Conservation (phyloP, 352 stramenopile genomes). For the Phytophthora syringae region DNA sequence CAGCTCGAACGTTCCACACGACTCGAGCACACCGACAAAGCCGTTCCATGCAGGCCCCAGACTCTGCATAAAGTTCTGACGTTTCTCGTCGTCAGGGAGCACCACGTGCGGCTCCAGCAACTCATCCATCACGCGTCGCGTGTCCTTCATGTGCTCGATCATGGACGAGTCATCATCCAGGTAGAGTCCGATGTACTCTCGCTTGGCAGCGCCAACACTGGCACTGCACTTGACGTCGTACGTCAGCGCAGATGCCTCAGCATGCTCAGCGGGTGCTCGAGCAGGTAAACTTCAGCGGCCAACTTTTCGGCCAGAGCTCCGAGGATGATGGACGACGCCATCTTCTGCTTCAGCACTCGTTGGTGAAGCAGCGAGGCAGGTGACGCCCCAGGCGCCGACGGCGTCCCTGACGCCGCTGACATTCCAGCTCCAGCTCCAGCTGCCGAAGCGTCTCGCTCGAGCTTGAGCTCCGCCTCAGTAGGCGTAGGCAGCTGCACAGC, state of each 20-base stretch:
- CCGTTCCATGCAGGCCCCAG: neutral
- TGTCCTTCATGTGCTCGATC: neutral
- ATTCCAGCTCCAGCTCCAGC: neutral
- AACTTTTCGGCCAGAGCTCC: constrained; percentile 7
- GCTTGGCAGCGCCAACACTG: neutral
- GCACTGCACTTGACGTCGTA: constrained; percentile 21
- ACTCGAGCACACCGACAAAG: neutral
- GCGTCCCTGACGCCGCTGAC: neutral
- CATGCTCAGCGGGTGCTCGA: constrained; percentile 12
- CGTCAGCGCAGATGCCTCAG: constrained; percentile 3
- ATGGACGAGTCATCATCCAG: neutral
- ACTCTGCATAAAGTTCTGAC: neutral
- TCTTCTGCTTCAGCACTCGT: constrained; percentile 9
- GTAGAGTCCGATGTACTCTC: neutral
- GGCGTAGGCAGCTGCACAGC: neutral
- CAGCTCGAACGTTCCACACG: neutral
- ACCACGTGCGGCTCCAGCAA: neutral
- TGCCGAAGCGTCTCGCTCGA: neutral
- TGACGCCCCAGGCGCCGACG: neutral
- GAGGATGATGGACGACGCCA: constrained; percentile 1
- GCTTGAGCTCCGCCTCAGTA: neutral
- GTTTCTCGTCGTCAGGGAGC: neutral
- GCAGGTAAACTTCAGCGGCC: constrained; percentile 10
- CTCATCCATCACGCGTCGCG: neutral
- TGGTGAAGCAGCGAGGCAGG: neutral